phyloP scores from a whole-genome alignment of 306 rosid genomes.

The Cucumis hystrix region DNA sequence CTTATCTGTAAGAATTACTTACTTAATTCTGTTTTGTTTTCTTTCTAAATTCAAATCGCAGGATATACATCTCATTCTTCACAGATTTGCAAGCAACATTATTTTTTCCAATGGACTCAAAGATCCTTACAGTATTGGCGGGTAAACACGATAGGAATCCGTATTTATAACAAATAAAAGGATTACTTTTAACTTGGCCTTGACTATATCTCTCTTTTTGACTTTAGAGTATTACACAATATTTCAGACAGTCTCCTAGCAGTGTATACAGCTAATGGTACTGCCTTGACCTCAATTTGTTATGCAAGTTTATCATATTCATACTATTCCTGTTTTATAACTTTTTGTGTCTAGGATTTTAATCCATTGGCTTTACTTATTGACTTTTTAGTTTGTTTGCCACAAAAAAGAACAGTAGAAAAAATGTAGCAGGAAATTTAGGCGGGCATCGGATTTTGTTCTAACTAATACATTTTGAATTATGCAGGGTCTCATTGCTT shows the following conservation, averaged over 20 bases:
- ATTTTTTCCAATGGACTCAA: conserved; percentile 58
- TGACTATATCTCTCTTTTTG: neutral
- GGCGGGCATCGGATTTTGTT: neutral
- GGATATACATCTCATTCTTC: conserved; percentile 35
- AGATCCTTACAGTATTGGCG: conserved; percentile 56
- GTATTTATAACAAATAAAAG: neutral
- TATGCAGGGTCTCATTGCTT: conserved; percentile 42
- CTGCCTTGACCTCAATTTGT: neutral
- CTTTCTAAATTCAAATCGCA: conserved; percentile 6
- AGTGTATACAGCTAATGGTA: conserved; percentile 7
- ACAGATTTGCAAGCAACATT: conserved; percentile 43
- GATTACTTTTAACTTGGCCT: neutral
- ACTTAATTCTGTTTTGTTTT: neutral
- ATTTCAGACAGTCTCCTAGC: conserved; percentile 34
- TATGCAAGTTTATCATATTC: neutral
- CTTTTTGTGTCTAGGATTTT: neutral
- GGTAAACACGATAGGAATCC: conserved; percentile 19
- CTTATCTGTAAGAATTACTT: neutral
- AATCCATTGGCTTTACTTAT: neutral
- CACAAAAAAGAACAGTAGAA: neutral
- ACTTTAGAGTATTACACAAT: conserved; percentile 28
- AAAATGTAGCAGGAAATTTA: neutral
- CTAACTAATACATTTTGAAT: neutral
- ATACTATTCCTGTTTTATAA: neutral
- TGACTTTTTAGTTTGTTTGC: neutral